Evolutionary conservation across 352 stramenopile species (phyloP).

Genomic region (Peronospora farinosa): DNA sequence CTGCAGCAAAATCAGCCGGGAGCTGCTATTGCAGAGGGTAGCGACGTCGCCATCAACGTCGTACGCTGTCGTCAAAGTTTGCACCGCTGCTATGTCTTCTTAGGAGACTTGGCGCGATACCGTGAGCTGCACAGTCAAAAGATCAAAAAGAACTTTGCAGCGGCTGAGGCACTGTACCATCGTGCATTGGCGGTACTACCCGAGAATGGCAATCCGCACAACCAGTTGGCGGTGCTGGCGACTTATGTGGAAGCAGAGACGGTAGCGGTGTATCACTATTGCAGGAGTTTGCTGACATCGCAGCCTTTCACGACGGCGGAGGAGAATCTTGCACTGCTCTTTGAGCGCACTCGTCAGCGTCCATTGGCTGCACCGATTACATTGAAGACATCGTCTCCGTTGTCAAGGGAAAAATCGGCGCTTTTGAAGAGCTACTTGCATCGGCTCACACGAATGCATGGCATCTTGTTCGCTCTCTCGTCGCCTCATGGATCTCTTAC

Average conservation of each 20-base stretch:
- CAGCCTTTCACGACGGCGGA: constrained; percentile 84
- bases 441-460: constrained; percentile 80
- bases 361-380: constrained; percentile 36
- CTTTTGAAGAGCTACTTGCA: constrained; percentile 86
- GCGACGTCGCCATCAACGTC: constrained; percentile 4
- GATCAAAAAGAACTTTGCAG: constrained; percentile 78
- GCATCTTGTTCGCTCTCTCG: constrained; percentile 68
- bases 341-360: constrained; percentile 81
- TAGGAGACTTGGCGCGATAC: constrained; percentile 77
- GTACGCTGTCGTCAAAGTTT: constrained; percentile 58
- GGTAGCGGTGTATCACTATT: constrained; percentile 88
- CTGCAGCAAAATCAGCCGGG: constrained; percentile 30
- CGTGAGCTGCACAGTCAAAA: constrained; percentile 78
- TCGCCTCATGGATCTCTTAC: constrained; percentile 21
- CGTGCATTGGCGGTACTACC: constrained; percentile 59
- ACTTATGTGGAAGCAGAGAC: constrained; percentile 87
- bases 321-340: constrained; percentile 86
- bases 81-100: constrained; percentile 76
- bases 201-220: constrained; percentile 81
- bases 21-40: neutral
- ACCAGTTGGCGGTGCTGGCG: constrained; percentile 77
- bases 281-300: constrained; percentile 73
- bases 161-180: constrained; percentile 66
- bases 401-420: constrained; percentile 69
- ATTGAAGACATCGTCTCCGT: constrained; percentile 36